phyloP scores from a whole-genome alignment of 208 protist species.

The Acanthamoeba sp. region DNA sequence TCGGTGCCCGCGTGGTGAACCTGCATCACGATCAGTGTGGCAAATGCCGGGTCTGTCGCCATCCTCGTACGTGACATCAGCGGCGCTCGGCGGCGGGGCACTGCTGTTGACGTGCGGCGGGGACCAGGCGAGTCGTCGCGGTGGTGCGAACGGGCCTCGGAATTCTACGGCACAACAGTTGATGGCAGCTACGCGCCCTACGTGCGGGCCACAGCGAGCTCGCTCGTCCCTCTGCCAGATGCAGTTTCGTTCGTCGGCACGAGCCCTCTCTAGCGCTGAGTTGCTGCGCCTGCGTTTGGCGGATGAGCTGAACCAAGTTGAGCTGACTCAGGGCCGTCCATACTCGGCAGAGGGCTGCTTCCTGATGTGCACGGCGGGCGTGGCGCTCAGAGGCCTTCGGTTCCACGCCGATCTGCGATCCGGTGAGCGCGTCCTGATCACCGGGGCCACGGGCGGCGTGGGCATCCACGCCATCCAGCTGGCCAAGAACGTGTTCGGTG shows the following conservation, averaged over 20 bases:
- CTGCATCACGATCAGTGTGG: constrained; percentile 51
- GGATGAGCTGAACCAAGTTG: not conserved
- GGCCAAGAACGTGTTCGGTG: not conserved
- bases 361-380: constrained; percentile 46
- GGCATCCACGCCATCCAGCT: constrained; percentile 44
- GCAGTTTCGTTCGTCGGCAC: not conserved
- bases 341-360: not conserved
- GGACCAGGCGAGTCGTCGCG: constrained; percentile 11
- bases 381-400: not conserved
- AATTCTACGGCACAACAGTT: not conserved
- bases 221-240: constrained; percentile 3
- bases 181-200: constrained; percentile 22
- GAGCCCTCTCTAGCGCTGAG: not conserved
- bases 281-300: not conserved
- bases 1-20: constrained; percentile 2
- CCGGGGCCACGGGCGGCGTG: constrained; percentile 18
- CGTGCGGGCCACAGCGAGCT: constrained; percentile 4
- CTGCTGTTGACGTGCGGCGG: too few species aligned
- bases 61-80: not conserved
- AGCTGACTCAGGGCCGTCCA: too few species aligned
- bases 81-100: too few species aligned
- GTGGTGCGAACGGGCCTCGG: constrained; percentile 24
- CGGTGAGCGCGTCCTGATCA: constrained; percentile 48
- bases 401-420: constrained; percentile 16
- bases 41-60: not conserved